A percentile compares a stretch with the other conserved stretches of the same genome.
These are phyloP conservation scores for Bombardia bombarda DNA, from an alignment of 495 filamentous ascomycete species.

Conservation along the genomic window DNA sequence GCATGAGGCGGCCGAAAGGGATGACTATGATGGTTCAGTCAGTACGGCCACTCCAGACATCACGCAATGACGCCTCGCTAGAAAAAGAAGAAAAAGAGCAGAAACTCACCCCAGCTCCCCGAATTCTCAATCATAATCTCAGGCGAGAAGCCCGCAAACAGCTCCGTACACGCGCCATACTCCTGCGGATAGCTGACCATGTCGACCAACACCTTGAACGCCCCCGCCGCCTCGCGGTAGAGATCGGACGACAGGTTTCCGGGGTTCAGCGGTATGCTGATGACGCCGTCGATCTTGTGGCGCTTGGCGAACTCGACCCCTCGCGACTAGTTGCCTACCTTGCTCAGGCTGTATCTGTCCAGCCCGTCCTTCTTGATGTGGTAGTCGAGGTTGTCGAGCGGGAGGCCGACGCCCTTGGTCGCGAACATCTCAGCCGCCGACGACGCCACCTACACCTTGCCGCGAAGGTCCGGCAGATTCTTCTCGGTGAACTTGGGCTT, in stretches of 20 bases:
- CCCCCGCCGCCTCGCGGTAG: slow-evolving; percentile 10
- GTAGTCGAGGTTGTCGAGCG: slow-evolving; percentile 15
- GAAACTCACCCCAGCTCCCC: slow-evolving; percentile 1
- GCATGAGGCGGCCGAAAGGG: slow-evolving; percentile 18
- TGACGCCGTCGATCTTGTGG: slow-evolving; percentile 19
- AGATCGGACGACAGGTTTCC: slow-evolving; percentile 31
- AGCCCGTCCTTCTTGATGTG: not conserved
- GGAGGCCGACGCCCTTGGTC: slow-evolving; percentile 19
- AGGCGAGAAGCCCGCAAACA: slow-evolving; percentile 37
- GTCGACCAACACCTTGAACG: slow-evolving; percentile 1
- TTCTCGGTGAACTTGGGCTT: slow-evolving; percentile 25
- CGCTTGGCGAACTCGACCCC: slow-evolving; percentile 26
- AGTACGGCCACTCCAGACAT: too few species aligned
- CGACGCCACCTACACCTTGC: slow-evolving; percentile 30
- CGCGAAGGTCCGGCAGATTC: slow-evolving; percentile 5
- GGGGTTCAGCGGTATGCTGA: slow-evolving; percentile 24
- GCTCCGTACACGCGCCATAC: slow-evolving; percentile 38
- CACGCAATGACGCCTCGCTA: too few species aligned
- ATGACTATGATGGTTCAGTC: too few species aligned
- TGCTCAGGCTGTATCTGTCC: slow-evolving; percentile 29
- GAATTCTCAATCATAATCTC: slow-evolving; percentile 12
- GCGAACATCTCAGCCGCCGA: slow-evolving; percentile 39
- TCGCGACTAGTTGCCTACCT: slow-evolving; percentile 32
- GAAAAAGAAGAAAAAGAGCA: too few species aligned
- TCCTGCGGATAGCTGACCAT: slow-evolving; percentile 16